Conservation (phyloP, 345 rosid genomes). For the Excoecaria agallocha region DNA sequence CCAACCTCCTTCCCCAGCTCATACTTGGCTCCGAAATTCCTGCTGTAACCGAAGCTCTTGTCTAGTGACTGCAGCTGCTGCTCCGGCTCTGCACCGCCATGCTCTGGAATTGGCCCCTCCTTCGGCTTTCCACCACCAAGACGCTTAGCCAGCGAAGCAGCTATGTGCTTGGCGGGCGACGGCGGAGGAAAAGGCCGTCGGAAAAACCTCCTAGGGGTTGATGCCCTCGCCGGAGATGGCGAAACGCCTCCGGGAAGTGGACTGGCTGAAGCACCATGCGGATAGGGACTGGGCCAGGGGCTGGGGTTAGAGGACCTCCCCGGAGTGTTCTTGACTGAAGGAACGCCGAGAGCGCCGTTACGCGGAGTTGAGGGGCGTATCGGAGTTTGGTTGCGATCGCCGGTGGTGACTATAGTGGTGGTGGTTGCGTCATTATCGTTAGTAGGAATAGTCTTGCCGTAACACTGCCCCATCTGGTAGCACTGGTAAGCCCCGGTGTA, state of each 20-base stretch:
- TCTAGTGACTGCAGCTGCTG: conserved; percentile 56
- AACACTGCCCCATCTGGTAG: conserved; percentile 81
- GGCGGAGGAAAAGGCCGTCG: conserved; percentile 92
- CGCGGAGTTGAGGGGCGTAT: conserved; percentile 47
- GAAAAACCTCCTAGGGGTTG: conserved; percentile 84
- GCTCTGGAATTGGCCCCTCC: conserved; percentile 72
- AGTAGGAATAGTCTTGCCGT: conserved; percentile 61
- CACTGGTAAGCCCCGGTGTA: conserved; percentile 16
- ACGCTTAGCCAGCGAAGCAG: conserved; percentile 58
- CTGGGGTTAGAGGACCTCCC: conserved; percentile 56
- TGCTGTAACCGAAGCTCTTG: conserved; percentile 79
- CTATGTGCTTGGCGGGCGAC: conserved; percentile 95
- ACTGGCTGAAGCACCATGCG: conserved; percentile 58
- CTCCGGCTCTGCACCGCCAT: conserved; percentile 48
- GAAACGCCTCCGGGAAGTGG: conserved; percentile 79
- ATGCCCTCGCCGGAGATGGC: conserved; percentile 80
- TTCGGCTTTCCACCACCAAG: conserved; percentile 52
- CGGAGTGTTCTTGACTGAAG: conserved; percentile 57
- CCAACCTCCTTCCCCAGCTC: conserved; percentile 90
- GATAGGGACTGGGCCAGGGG: conserved; percentile 54
- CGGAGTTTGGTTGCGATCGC: conserved; percentile 41
- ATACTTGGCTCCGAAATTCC: conserved; percentile 68
- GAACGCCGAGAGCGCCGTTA: conserved; percentile 34
- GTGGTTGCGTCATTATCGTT: conserved; percentile 35
- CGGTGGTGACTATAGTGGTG: conserved; percentile 53